A percentile compares a stretch with the other conserved stretches of the same genome.
These are phyloP conservation scores for Tolypocladium cylindrosporum DNA, from an alignment of 2,329 filamentous ascomycete species.

Conservation along the genomic window DNA sequence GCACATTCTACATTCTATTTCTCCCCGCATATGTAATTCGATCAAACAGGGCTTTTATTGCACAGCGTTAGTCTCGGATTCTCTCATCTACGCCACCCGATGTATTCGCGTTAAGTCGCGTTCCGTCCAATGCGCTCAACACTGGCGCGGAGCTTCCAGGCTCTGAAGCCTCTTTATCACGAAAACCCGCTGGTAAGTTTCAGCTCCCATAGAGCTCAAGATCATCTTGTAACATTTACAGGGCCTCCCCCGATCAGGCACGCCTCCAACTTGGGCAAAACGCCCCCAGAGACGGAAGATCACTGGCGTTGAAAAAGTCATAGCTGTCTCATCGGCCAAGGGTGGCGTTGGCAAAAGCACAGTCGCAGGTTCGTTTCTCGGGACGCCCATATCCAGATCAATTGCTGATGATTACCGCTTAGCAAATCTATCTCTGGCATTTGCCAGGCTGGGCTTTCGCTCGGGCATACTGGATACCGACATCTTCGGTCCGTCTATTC, in stretches of 20 bases:
- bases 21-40: not conserved
- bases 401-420: not conserved
- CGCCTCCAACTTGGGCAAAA: conserved; percentile 48
- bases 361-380: conserved; percentile 56
- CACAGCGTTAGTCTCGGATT: not conserved
- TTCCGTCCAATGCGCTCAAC: conserved; percentile 25
- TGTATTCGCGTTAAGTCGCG: not conserved
- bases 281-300: conserved; percentile 76
- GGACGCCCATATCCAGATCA: not conserved
- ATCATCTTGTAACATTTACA: conserved; percentile 22
- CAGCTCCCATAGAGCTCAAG: no score
- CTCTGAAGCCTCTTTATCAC: conserved; percentile 39
- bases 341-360: conserved; percentile 98
- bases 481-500: conserved; percentile 92
- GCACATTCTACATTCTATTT: not conserved
- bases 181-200: conserved; percentile 72
- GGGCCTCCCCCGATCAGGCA: conserved; percentile 75
- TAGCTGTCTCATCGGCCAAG: conserved; percentile 95
- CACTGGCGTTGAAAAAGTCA: conserved; percentile 75
- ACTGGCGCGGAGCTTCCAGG: conserved; percentile 24
- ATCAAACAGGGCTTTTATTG: not conserved
- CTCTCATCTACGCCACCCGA: not conserved
- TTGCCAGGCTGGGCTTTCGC: conserved; percentile 71
- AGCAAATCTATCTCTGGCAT: conserved; percentile 77
- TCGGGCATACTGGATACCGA: conserved; percentile 90